Evolutionary conservation across 495 filamentous ascomycete genomes (phyloP), one percentile per base, ranked within the genome.

Genomic region (Penicillium coffeae): DNA sequence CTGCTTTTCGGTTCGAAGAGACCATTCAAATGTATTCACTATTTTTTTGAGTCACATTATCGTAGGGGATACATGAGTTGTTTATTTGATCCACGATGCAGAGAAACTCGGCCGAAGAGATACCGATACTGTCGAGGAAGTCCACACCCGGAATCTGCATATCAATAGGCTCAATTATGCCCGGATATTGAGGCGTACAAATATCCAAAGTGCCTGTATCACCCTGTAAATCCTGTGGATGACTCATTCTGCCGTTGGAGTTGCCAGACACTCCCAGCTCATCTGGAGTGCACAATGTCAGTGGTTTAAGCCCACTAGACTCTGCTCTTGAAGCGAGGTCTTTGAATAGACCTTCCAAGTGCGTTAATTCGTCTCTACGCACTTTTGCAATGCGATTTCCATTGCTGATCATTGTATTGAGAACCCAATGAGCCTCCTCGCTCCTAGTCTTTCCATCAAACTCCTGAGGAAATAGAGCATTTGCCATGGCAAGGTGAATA

Each of bases 341-440:
- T 3, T 27, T n/a, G 34, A 69, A 64, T 14, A 69, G 38, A 5
- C 38, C 41, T 34, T 66, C 58, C 1, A 69, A 36, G 40, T 54
- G 55, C 0, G 37, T 43, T 8, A 71, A 50, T 22, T 69, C 65
- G 7, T 42, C 30, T 36, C 64, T 71, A 10, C 65, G 63, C 1
- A 42, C 50, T 12, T 34, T 53, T 1, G 69, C 69, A 2, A 72
- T 19, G n/a, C 46, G 47, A 40, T 71, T 71, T 8, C 69, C 64
- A 5, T 50, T 50, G 15, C 32, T 32, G 37, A 68, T 58, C 63
- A 72, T 70, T 40, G 68, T 64, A 47, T 70, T 64, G 0, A 72
- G 59, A 14, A 72, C 60, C 2, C 45, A 38, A 38, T 65, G 55
- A 0, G 59, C 59, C 3, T 51, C 51, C 13, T 57, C 18, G 13